Evolutionary conservation across 352 stramenopile genomes (phyloP), one percentile per base, ranked within the genome.

Genomic region (Globisporangium perplexum): DNA sequence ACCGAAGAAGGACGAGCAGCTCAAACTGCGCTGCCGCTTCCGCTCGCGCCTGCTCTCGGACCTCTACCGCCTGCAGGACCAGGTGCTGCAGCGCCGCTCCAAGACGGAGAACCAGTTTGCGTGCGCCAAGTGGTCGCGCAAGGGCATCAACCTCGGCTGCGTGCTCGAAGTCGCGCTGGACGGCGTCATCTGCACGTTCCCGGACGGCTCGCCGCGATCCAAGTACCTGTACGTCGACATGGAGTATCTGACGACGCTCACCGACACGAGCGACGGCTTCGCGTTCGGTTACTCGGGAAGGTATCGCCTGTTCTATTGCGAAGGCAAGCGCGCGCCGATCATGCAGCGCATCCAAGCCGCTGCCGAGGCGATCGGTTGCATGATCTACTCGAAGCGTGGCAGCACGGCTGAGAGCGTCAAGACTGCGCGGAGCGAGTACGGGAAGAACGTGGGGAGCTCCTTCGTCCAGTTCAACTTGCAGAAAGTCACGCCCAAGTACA

Each of bases 181-280:
- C 48, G 70, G 74, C 18, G 45, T 94, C 8, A 68, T 67, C 1
- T 73, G 83, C 45, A 58, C 58, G 22, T 62, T 73, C 7, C 30
- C 57, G 0, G 72, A 77, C 30, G 71, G 77, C 3, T 63, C 64
- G 0, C 52, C 71, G n/a, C 74, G 82, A n/a, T 89, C 79, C 39
- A 85, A 76, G 57, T 93, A 91, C 48, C 48, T 87, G 28, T 94
- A 84, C 55, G 78, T 86, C 4, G 80, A 90, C 48, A 91, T 94
- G 72, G 71, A 86, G 53, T 76, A 94, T 54, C 39, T 93, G 23
- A 75, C 82, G 33, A 26, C 70, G 20, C 52, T 89, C 7, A 61
- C 62, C 1, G 77, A 90, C 38, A 76, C 77, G 24, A 60, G 65
- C 35, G 74, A 88, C 7, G 84, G 65, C 0, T 87, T 91, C 43